Conservation (phyloP, 2,329 filamentous ascomycete genomes). For the Aspergillus vadensis region DNA sequence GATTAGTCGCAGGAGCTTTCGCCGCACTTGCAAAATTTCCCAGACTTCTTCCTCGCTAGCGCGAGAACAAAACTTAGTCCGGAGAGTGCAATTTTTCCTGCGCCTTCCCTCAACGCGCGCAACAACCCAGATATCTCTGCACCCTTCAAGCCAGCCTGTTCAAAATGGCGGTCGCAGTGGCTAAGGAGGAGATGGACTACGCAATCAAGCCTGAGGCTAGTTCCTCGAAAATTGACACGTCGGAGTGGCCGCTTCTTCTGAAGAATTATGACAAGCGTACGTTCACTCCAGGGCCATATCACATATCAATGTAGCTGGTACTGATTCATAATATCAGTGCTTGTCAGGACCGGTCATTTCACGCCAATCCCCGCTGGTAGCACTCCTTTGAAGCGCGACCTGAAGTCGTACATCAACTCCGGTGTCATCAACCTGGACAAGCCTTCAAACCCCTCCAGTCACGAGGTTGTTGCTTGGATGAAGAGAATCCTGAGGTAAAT, state of each 20-base stretch:
- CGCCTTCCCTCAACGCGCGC: constrained; percentile 24
- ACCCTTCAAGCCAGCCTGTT: constrained; percentile 23
- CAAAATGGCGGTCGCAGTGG: constrained; percentile 50
- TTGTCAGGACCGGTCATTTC: constrained; percentile 93
- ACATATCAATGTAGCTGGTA: constrained; percentile 13
- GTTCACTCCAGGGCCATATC: constrained; percentile 38
- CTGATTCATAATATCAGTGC: constrained; percentile 58
- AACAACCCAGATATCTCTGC: constrained; percentile 19
- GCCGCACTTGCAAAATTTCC: constrained; percentile 34
- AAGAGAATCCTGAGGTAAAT: constrained; percentile 89
- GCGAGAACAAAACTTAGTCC: constrained; percentile 25
- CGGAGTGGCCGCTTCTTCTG: constrained; percentile 87
- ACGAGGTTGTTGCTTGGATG: constrained; percentile 99
- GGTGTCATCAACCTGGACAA: constrained; percentile 99
- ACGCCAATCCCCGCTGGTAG: constrained; percentile 94
- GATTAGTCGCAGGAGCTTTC: constrained; percentile 23
- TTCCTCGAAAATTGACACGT: constrained; percentile 78
- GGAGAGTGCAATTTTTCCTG: constrained; percentile 27
- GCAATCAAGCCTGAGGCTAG: constrained; percentile 89
- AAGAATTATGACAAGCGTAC: constrained; percentile 94
- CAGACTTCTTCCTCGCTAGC: constrained; percentile 28
- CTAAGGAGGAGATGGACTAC: constrained; percentile 69
- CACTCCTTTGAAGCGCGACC: constrained; percentile 85
- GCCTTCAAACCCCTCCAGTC: constrained; percentile 94
- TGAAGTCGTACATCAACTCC: constrained; percentile 95